Conservation (phyloP, 2,329 filamentous ascomycete genomes). For the Dendrostoma leiphaemia region DNA sequence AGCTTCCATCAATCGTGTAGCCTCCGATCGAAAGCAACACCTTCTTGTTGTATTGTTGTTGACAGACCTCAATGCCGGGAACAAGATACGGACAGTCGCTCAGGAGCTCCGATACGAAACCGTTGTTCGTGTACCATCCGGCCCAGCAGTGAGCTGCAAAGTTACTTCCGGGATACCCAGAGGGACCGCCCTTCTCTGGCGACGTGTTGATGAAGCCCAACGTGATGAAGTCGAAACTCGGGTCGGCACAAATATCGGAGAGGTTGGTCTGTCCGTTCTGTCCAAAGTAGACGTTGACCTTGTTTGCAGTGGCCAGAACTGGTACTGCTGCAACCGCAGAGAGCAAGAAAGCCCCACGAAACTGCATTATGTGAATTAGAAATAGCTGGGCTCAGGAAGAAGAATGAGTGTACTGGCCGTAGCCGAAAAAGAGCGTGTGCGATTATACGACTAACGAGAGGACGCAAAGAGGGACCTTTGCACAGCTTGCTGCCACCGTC, state of each 20-base stretch:
- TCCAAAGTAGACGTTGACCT: conserved; percentile 24
- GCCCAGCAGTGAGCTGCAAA: conserved; percentile 36
- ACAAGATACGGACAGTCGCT: conserved; percentile 31
- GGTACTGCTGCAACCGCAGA: conserved; percentile 21
- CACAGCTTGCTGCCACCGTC: conserved; percentile 27
- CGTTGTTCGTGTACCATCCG: conserved; percentile 28
- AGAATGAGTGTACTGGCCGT: conserved; percentile 21
- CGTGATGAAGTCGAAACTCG: conserved; percentile 37
- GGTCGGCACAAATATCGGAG: conserved; percentile 29
- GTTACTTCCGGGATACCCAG: conserved; percentile 35
- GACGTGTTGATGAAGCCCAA: conserved; percentile 38
- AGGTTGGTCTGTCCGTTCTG: conserved; percentile 27
- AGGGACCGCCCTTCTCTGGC: conserved; percentile 33
- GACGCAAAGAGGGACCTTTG: conserved; percentile 33
- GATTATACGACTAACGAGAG: conserved; percentile 28
- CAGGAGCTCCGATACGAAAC: conserved; percentile 29
- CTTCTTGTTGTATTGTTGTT: conserved; percentile 54
- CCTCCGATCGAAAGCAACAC: conserved; percentile 65
- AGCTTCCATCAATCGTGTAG: conserved; percentile 29
- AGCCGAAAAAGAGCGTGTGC: conserved; percentile 24
- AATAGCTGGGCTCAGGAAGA: conserved; percentile 19
- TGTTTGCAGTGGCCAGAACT: conserved; percentile 16
- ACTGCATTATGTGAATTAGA: conserved; percentile 23
- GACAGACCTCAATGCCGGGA: conserved; percentile 44
- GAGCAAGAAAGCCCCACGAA: conserved; percentile 1